Percentiles rank a stretch among this genome's conserved stretches.
These are phyloP conservation scores for Gautieria morchelliformis DNA, from an alignment of 768 basidiomycete genomes.

Conservation along the genomic window DNA sequence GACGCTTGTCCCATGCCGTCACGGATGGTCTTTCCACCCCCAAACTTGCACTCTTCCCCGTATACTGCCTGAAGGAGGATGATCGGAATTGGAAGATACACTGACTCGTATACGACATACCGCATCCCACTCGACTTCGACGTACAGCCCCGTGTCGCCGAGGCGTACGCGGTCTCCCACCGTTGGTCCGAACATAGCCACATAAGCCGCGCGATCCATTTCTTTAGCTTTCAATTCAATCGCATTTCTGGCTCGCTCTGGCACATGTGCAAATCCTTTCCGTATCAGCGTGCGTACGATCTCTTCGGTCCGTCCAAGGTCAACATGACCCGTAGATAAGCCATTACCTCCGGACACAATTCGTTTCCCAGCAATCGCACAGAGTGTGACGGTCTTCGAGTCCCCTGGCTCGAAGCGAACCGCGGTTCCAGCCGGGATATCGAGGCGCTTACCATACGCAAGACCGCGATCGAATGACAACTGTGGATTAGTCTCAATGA, in stretches of 20 bases:
- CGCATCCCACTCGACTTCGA: slow-evolving; percentile 83
- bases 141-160: slow-evolving; percentile 85
- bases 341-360: slow-evolving; percentile 73
- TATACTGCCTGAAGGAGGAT: slow-evolving; percentile 56
- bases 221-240: slow-evolving; percentile 39
- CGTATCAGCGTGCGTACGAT: slow-evolving; percentile 41
- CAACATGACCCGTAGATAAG: slow-evolving; percentile 50
- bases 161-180: slow-evolving; percentile 81
- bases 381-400: slow-evolving; percentile 71
- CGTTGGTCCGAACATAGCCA: slow-evolving; percentile 94
- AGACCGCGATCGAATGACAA: slow-evolving; percentile 75
- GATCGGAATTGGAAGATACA: background rate
- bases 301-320: slow-evolving; percentile 32
- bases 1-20: slow-evolving; percentile 92
- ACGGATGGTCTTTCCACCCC: slow-evolving; percentile 87
- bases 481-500: slow-evolving; percentile 78
- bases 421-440: slow-evolving; percentile 91
- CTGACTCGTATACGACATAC: slow-evolving; percentile 25
- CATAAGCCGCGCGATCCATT: slow-evolving; percentile 65
- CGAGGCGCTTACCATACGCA: slow-evolving; percentile 78
- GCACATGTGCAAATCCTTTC: slow-evolving; percentile 60
- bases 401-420: slow-evolving; percentile 96
- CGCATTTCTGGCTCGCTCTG: slow-evolving; percentile 46
- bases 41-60: slow-evolving; percentile 97
- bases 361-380: slow-evolving; percentile 63